These are phyloP conservation scores for Plantago elongata DNA, from an alignment of 257 asterid genomes.

Conservation along the genomic window DNA sequence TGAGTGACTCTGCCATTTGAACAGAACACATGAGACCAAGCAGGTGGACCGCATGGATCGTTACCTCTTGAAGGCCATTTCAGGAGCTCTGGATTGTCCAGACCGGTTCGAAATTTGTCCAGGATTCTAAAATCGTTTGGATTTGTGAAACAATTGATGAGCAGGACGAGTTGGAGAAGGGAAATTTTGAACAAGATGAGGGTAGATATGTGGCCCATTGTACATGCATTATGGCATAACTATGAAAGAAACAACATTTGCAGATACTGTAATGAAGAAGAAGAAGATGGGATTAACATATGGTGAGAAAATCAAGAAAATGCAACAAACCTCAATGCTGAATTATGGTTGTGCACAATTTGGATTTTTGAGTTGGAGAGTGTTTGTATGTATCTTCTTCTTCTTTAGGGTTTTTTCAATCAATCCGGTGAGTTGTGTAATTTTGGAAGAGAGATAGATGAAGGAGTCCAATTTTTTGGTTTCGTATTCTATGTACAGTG, in stretches of 20 bases:
- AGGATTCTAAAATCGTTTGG: slow-evolving; percentile 62
- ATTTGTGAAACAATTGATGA: slow-evolving; percentile 40
- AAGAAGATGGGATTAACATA: slow-evolving; percentile 14
- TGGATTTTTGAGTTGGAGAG: neutral
- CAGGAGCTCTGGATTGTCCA: slow-evolving; percentile 59
- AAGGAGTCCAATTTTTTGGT: no score
- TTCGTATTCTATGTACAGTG: neutral
- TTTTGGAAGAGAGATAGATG: neutral
- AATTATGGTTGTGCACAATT: slow-evolving; percentile 15
- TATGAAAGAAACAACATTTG: slow-evolving; percentile 23
- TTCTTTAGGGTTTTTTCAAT: slow-evolving; percentile 28
- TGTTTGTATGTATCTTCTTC: slow-evolving; percentile 10
- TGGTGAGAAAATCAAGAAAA: slow-evolving; percentile 6
- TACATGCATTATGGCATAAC: slow-evolving; percentile 22
- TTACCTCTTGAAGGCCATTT: slow-evolving; percentile 60
- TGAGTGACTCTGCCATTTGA: slow-evolving; percentile 65
- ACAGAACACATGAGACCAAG: slow-evolving; percentile 74
- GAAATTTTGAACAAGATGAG: slow-evolving; percentile 25
- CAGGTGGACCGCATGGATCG: slow-evolving; percentile 84
- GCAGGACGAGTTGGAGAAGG: slow-evolving; percentile 18
- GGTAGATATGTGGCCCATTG: slow-evolving; percentile 27
- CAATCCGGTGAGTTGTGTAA: no score
- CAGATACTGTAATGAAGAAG: slow-evolving; percentile 6
- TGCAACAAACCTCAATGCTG: slow-evolving; percentile 24
- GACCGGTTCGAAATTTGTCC: slow-evolving; percentile 49